Base-by-base conservation (phyloP, 108 stramenopile genomes). In the Pseudonitzschia multiseries region DNA sequence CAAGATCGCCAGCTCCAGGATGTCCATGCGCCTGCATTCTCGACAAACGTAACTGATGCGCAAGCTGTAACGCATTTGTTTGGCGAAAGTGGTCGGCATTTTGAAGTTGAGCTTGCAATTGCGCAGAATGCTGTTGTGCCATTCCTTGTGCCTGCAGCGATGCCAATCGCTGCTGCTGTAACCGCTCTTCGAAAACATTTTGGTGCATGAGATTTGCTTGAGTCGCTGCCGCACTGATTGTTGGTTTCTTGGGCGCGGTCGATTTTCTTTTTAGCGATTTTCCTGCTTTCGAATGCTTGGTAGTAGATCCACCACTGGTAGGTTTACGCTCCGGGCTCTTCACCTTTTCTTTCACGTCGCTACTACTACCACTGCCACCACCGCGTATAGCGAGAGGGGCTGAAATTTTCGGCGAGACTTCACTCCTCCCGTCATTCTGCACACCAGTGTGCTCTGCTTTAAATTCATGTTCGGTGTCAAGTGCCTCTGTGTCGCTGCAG, bases 11-110 rank as follows among this genome's bases (percentile, higher is more conserved):
- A 43, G 72, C 73, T 36, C 64, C 56, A 65, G 77, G 72, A 50
- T 72, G 63, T 20, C 56, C 56, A 9, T 65, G 69, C 8, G 50
- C 48, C 26, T 77, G 56, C 50, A 66, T 31, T 27, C 67, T 70
- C 13, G 71, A 69, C 63, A 71, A 53, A 21, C 74, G 63, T 14
- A 80, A 65, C 60, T 80, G 79, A 52, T 80, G 77, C 18, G 79
- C 73, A 17, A 80, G 53, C 33, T 80, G 79, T n/a, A 78, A 56
- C 2, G 77, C 77, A 68, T 72, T 72, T 22, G 77, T 57, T 67
- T 67, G 76, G 43, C 70, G 76, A 21, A 54, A 66, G 29, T 71
- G 75, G 53, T 76, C 75, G 4, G 66, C 61, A 33, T 8, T 31
- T 4, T 62, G 61, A 33, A 62, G 36, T 62, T 62, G 61, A 40